A percentile compares a stretch with the other conserved stretches of the same genome.
Evolutionary conservation across 2,329 filamentous ascomycete species (phyloP).

Genomic region (Hansfordia pulvinata): DNA sequence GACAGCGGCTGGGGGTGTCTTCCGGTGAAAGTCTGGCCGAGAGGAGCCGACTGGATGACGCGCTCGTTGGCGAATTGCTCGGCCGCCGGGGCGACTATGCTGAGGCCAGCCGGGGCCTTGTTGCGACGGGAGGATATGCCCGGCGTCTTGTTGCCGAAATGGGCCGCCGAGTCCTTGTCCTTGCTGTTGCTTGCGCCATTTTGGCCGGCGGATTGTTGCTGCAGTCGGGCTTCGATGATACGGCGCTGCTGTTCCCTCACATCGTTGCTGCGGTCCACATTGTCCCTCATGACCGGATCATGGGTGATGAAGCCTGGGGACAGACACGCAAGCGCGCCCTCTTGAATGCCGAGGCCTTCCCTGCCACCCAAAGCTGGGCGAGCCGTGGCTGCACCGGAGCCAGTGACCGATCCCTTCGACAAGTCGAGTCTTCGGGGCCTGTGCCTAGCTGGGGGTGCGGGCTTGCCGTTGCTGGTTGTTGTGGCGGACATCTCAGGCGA

Average conservation of each 20-base stretch:
- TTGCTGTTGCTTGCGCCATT: constrained; percentile 52
- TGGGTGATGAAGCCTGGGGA: constrained; percentile 94
- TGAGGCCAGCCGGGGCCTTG: constrained; percentile 77
- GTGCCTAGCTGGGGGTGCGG: too few relatives aligned
- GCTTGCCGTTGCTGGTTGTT: too few relatives aligned
- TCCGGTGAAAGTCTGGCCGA: constrained; percentile 91
- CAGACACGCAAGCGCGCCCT: constrained; percentile 85
- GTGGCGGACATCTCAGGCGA: constrained; percentile 68
- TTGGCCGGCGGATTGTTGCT: constrained; percentile 76
- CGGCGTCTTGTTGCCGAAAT: constrained; percentile 56
- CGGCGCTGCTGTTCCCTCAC: constrained; percentile 88
- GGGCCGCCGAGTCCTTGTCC: constrained; percentile 30
- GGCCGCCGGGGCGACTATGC: constrained; percentile 88
- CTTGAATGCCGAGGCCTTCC: constrained; percentile 72
- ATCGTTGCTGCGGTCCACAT: constrained; percentile 84
- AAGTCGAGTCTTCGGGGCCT: constrained; percentile 68
- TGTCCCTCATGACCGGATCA: constrained; percentile 91
- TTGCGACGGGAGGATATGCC: constrained; percentile 55
- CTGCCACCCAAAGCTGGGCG: constrained; percentile 67
- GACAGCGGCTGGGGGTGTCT: constrained; percentile 65
- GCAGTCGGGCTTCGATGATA: constrained; percentile 83
- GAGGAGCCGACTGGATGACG: constrained; percentile 89
- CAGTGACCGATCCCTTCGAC: constrained; percentile 44
- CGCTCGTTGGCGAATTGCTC: constrained; percentile 87
- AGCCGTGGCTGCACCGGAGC: constrained; percentile 41